These are phyloP conservation scores for Allium sativum DNA, from an alignment of 106 monocot genomes.

Conservation along the genomic window DNA sequence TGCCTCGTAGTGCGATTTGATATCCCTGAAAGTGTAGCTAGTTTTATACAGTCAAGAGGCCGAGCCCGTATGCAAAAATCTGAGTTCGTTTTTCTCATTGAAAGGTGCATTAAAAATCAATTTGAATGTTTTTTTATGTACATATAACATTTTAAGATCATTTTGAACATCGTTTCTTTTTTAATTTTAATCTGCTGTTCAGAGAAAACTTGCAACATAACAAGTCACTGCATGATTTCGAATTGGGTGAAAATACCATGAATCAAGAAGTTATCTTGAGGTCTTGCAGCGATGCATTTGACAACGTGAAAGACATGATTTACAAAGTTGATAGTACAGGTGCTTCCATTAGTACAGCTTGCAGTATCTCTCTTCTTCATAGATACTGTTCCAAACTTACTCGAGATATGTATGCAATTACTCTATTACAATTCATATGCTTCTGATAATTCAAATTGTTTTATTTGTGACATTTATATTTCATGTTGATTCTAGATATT, in stretches of 20 bases:
- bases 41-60: slow-evolving; percentile 96
- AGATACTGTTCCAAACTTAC: slow-evolving; percentile 81
- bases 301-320: slow-evolving; percentile 53
- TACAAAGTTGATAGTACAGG: slow-evolving; percentile 68
- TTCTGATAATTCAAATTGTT: not conserved
- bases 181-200: not conserved
- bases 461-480: not conserved
- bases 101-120: slow-evolving; percentile 39
- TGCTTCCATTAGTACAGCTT: slow-evolving; percentile 82
- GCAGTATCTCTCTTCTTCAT: slow-evolving; percentile 81
- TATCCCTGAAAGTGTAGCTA: slow-evolving; percentile 84
- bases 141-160: not conserved
- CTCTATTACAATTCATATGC: not conserved
- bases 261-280: slow-evolving; percentile 58
- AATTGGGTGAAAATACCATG: slow-evolving; percentile 54
- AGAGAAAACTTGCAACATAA: slow-evolving; percentile 61
- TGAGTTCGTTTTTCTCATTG: slow-evolving; percentile 67
- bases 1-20: slow-evolving; percentile 95
- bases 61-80: slow-evolving; percentile 89
- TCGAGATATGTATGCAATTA: slow-evolving; percentile 45
- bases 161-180: not conserved
- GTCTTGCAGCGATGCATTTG: slow-evolving; percentile 52
- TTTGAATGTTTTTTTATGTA: not conserved
- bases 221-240: slow-evolving; percentile 52
- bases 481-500: slow-evolving; percentile 47